Evolutionary conservation across 371 early-diverging fungal genomes (phyloP), one percentile per base, ranked within the genome.

Genomic region (Mucor plumbeus): DNA sequence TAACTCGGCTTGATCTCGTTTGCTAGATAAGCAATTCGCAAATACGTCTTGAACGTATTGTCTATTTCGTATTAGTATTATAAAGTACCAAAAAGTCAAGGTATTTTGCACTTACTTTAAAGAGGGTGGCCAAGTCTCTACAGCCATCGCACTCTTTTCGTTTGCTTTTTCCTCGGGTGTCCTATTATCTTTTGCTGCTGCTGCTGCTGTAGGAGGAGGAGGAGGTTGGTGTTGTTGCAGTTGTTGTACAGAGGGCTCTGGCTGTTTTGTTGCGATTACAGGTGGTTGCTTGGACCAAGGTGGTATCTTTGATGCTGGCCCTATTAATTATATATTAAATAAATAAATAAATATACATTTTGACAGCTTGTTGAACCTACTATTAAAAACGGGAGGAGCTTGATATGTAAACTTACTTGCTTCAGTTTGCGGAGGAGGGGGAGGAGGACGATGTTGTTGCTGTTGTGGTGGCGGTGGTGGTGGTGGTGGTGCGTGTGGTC

Each of bases 31-130:
- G 65, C 87, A 83, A 13, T 79, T 71, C 31, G 78, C 76, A 70
- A 90, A 91, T 3, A 86, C 87, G 41, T 85, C 81, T 55, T 78
- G 70, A 7, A 91, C 89, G 71, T 90, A 91, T 31, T 81, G 79
- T 66, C 88, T 90, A 68, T 17, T 39, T 39, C 9, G 6, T 44
- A 58, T 39, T n/a, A 44, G 5, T 44, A 41, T 41, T 10, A 10
- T 38, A 15, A 4, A 15, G 15, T 39, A 58, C n/a, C 35, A 0
- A n/a, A 10, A 15, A 7, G 4, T 11, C 11, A 19, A 21, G 26
- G 14, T 6, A 9, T 26, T 50, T 0, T 4, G 9, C 10, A 47
- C 72, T 65, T 71, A 82, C 83, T 82, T 68, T 53, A 82, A 71
- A 21, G 80, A 76, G 6, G 76, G 71, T 26, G 83, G 83, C 80